Evolutionary conservation across 768 basidiomycete species (phyloP).

Genomic region (Boletus barrowsii): DNA sequence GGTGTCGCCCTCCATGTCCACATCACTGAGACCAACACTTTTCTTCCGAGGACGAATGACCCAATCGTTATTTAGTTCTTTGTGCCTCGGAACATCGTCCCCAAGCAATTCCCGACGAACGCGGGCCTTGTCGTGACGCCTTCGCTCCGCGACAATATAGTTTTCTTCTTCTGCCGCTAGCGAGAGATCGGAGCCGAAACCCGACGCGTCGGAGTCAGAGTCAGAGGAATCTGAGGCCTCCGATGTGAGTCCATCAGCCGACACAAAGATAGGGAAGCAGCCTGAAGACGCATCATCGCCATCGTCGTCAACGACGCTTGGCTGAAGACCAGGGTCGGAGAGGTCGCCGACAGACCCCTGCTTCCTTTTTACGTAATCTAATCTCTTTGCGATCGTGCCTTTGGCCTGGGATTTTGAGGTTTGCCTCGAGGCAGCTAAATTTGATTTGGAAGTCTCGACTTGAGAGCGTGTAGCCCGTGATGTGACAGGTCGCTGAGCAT

Average conservation of each 20-base stretch:
- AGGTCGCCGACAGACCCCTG: slow-evolving; percentile 13
- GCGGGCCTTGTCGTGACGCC: slow-evolving; percentile 48
- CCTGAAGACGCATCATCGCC: slow-evolving; percentile 32
- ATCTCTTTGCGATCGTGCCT: slow-evolving; percentile 32
- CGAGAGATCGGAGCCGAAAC: slow-evolving; percentile 52
- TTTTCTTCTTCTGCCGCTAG: slow-evolving; percentile 62
- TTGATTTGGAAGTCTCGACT: slow-evolving; percentile 26
- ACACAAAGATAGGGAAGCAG: slow-evolving; percentile 65
- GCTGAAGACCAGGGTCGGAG: slow-evolving; percentile 28
- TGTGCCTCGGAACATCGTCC: slow-evolving; percentile 44
- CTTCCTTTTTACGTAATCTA: slow-evolving; percentile 20
- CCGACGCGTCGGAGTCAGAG: slow-evolving; percentile 33
- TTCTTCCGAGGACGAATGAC: slow-evolving; percentile 66
- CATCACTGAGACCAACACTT: slow-evolving; percentile 63
- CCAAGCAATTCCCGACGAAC: slow-evolving; percentile 59
- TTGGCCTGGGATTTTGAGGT: slow-evolving; percentile 38
- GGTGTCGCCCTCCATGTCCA: slow-evolving; percentile 61
- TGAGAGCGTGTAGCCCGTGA: slow-evolving; percentile 25
- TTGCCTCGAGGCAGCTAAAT: slow-evolving; percentile 33
- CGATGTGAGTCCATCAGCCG: slow-evolving; percentile 56
- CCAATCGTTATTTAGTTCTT: slow-evolving; percentile 52
- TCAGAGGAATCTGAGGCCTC: slow-evolving; percentile 46
- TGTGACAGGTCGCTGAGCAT: slow-evolving; percentile 18
- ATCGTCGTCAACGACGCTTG: slow-evolving; percentile 36
- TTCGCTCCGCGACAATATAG: slow-evolving; percentile 50